Evolutionary conservation across 108 stramenopile species (phyloP), one percentile per base, ranked within the genome.

Genomic region (Fragilariopsis cylindrus): DNA sequence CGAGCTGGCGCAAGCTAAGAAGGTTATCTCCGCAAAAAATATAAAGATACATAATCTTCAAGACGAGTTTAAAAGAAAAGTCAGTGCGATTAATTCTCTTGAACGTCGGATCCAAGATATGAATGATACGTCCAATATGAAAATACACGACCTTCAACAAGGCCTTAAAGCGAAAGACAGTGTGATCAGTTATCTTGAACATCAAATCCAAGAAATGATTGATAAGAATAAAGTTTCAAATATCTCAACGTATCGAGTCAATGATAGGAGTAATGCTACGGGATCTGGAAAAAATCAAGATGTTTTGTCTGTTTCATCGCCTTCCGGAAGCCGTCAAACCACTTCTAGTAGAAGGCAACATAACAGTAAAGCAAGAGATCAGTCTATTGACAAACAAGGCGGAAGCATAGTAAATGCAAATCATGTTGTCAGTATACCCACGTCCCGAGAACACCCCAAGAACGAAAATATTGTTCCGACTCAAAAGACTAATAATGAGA

Each of bases 1-100:
- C 41, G 4, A 60, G 19, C n/a, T 60, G 58, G 41, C 41, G 58
- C 40, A 60, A 41, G 58, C 58, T 4, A 41, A 41, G 18, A 60
- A 40, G 7, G n/a, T 60, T 30, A 60, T 60, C 9, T 60, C 58
- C 21, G 58, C 39, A 60, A 60, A 40, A n/a, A 60, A 60, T 30
- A 63, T 13, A 43, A 45, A n/a, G 5, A 63, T 43, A 9, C 43
- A 45, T 63, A n/a, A 43, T 4, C 62, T 63, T 13, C 62, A 44
- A 21, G 13, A 63, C 9, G 43, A 63, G 30, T n/a, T 63, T 9
- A 63, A 7, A 45, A 41, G 43, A 45, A 63, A 43, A 63, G 62
- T 45, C 19, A 12, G 39, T 21, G 62, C 16, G 7, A 63, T 45
- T 4, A 11, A 63, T 63, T 42, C 13, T 13, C 62, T 63, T 2